Percentiles rank a stretch among this genome's conserved stretches.
Conservation (phyloP, 208 protist species). For the Leishmania mexicana region DNA sequence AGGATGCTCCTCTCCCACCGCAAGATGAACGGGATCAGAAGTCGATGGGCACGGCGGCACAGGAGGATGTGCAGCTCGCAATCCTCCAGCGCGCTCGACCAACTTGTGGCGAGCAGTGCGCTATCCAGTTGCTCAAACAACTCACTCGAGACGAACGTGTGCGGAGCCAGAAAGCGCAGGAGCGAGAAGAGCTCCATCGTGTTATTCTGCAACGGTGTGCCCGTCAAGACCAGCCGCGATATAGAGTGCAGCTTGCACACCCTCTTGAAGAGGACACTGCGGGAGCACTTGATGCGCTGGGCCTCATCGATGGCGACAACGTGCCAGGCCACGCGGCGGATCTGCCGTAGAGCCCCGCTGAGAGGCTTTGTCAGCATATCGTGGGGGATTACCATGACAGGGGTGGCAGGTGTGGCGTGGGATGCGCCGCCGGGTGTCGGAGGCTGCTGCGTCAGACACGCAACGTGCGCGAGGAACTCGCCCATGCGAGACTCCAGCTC, state of each 20-base stretch:
- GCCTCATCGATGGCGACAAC: constrained; percentile 94
- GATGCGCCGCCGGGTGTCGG: neutral
- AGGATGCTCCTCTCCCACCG: constrained; percentile 46
- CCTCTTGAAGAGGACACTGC: constrained; percentile 37
- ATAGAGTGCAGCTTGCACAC: constrained; percentile 37
- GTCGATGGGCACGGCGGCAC: constrained; percentile 47
- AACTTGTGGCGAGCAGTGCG: constrained; percentile 32
- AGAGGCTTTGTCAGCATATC: constrained; percentile 42
- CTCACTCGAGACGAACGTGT: constrained; percentile 50
- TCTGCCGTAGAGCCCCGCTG: constrained; percentile 32
- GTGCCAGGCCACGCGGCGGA: constrained; percentile 61
- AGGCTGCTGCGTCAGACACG: neutral
- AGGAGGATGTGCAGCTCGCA: constrained; percentile 43
- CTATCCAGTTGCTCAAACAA: constrained; percentile 52
- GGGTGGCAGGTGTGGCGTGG: constrained; percentile 13
- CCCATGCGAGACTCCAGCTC: constrained; percentile 34
- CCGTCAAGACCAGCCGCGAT: constrained; percentile 67
- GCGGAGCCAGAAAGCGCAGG: constrained; percentile 90
- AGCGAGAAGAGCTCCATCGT: constrained; percentile 92
- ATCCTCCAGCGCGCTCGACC: constrained; percentile 37
- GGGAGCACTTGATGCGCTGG: constrained; percentile 88
- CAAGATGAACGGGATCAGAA: constrained; percentile 53
- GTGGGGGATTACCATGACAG: constrained; percentile 50
- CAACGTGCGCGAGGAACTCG: constrained; percentile 29
- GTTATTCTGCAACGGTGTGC: constrained; percentile 96